Base-by-base conservation (phyloP, 768 basidiomycete species). In the Agaricus sinodeliciosus region DNA sequence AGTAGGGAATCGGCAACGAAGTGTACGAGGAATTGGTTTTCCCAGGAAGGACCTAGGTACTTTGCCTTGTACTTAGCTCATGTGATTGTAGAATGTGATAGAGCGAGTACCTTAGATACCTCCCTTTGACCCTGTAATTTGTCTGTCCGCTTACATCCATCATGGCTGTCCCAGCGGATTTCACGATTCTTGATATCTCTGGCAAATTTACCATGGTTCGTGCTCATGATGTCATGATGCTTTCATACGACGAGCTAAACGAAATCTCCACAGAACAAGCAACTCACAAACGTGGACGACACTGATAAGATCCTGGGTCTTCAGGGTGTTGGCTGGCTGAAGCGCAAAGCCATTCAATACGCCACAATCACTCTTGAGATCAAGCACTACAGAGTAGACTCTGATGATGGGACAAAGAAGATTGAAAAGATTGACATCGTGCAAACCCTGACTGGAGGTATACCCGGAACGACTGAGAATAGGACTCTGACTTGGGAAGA, bases 271-370 rank as follows among this genome's bases (percentile, higher is more conserved):
- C 55, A 90, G 88, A 88, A 85, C 72, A 89, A 85, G 66, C 41
- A 70, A 1, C 73, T 88, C 49, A 85, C 82, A 37, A 85, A 84
- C 58, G 59, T 62, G 28, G 56, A 58, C 27, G 52, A 54, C 9
- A 73, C 75, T 4, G 87, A 89, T 48, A 72, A 72, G 25, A 82
- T 91, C 56, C 79, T 91, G 39, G 63, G 65, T 28, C 70, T 85
- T 2, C 89, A 90, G 63, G 89, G 89, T 46, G 74, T 91, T 28
- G 64, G 82, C 31, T 91, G 88, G 88, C 54, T 82, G 43, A 85
- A 72, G 58, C 80, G 89, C 58, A 81, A 75, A 54, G 76, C 77
- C 22, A 89, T 91, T 60, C 51, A 62, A 19, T 28, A 71, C 25
- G 82, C 76, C 28, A 80, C 77, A 15, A 59, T 90, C 43, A 85